Evolutionary conservation across 441 rosid genomes (phyloP), one percentile per base, ranked within the genome.

Genomic region (Adansonia rubrostipa): DNA sequence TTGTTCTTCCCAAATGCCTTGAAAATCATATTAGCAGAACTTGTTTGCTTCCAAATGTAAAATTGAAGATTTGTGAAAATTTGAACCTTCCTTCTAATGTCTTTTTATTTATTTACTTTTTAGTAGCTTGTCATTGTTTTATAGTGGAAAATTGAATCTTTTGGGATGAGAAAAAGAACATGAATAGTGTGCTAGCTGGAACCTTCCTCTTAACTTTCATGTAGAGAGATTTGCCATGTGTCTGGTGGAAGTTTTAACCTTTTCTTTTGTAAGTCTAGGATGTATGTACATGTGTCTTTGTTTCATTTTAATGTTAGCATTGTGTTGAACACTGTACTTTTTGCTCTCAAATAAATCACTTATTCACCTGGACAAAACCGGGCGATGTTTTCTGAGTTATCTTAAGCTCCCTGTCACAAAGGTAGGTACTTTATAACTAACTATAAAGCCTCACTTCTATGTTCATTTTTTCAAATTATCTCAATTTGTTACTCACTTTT

Each of bases 1-100:
- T 71, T 28, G 9, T 8, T 71, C 5, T 36, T 36, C 42, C 15
- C 47, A 51, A 71, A 4, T 8, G 75, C 62, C 48, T 71, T 42
- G 19, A 6, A 40, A 42, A 73, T 57, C 47, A 53, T 22, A 17
- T 45, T 60, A 68, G 42, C 42, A 36, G 42, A 36, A 36, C 42
- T 36, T 36, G 6, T 36, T 60, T 44, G 68, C 77, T 74, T 74
- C 77, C 20, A 45, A 74, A 47, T 60, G 77, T 58, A 60, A 74
- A 45, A 60, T 45, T 22, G 57, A 74, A 74, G 24, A 73, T 57
- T 40, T 56, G 3, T 20, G 44, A 60, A 48, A 60, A 7, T 10
- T 60, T 9, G 77, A 60, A 20, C 54, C 68, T 74, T 74, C 44
- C 57, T 60, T 60, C 15, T 13, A 22, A 33, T 24, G 20, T 36